A percentile compares a stretch with the other conserved stretches of the same genome.
Evolutionary conservation across 192 early-diverging fungal species (phyloP).

Genomic region (Geranomyces variabilis): DNA sequence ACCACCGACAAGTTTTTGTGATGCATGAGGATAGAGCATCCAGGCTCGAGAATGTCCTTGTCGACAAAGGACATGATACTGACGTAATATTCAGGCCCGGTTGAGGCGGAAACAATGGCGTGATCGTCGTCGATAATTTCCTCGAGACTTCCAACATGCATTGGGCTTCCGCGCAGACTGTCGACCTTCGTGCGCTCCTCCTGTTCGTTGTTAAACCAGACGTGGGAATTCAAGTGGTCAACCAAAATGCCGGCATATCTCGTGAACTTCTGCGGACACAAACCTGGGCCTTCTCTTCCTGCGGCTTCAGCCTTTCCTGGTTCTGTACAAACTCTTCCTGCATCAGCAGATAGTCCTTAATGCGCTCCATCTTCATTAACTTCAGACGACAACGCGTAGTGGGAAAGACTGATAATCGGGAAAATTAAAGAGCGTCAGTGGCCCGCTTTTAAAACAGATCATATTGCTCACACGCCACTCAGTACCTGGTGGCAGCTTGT

Average conservation of each 20-base stretch:
- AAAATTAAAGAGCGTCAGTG: background rate
- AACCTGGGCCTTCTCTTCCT: constrained; percentile 82
- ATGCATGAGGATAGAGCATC: constrained; percentile 93
- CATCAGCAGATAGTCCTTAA: constrained; percentile 97
- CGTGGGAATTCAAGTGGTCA: background rate
- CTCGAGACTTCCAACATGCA: constrained; percentile 94
- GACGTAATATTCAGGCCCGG: constrained; percentile 97
- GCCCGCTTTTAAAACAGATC: too few relatives aligned
- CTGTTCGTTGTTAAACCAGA: constrained; percentile 44
- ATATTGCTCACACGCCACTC: too few relatives aligned
- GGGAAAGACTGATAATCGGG: constrained; percentile 76
- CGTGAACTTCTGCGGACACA: background rate
- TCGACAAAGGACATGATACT: constrained; percentile 98
- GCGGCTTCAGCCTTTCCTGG: constrained; percentile 96
- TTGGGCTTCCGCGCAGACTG: constrained; percentile 94
- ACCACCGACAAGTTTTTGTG: constrained; percentile 84
- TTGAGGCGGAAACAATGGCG: constrained; percentile 90
- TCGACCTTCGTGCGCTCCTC: constrained; percentile 95
- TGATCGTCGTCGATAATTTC: constrained; percentile 99
- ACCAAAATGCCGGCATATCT: too few relatives aligned
- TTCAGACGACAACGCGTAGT: constrained; percentile 96
- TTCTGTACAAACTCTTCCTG: constrained; percentile 99
- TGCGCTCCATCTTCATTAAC: constrained; percentile 95
- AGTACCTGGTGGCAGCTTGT: constrained; percentile 88
- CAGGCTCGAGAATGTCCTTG: constrained; percentile 97